These are phyloP conservation scores for Cercospora sp. DNA, from an alignment of 2,329 filamentous ascomycete genomes.

Conservation along the genomic window DNA sequence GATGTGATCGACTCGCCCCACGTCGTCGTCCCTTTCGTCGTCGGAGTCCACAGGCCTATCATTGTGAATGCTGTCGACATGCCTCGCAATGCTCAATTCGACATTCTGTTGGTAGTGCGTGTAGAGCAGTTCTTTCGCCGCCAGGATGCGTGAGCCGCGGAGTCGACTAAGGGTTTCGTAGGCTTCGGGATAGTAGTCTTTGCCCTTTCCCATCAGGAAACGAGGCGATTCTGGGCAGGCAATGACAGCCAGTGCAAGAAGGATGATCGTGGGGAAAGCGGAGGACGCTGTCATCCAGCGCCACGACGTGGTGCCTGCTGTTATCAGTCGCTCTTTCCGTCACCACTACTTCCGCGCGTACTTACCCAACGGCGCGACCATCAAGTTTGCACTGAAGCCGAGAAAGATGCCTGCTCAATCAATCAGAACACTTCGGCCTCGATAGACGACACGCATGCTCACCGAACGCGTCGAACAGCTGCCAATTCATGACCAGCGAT, in stretches of 20 bases:
- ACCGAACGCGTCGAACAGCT: constrained; percentile 37
- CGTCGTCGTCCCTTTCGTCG: constrained; percentile 1
- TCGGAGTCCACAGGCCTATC: neutral
- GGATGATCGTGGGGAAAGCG: constrained; percentile 31
- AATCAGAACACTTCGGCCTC: neutral
- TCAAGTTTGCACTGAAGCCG: constrained; percentile 34
- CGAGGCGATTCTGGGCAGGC: constrained; percentile 36
- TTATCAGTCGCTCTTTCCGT: neutral
- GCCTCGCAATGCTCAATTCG: constrained; percentile 17
- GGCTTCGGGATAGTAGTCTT: constrained; percentile 27
- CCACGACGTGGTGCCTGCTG: constrained; percentile 23
- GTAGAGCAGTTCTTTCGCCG: constrained; percentile 36
- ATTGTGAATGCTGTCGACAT: neutral
- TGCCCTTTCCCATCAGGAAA: constrained; percentile 29
- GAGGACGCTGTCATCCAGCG: constrained; percentile 35
- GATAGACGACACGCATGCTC: neutral
- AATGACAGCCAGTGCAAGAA: constrained; percentile 31
- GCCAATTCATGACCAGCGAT: constrained; percentile 38
- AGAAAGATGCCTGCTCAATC: constrained; percentile 28
- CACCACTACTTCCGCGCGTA: neutral
- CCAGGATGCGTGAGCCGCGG: constrained; percentile 31
- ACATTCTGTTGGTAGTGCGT: constrained; percentile 34
- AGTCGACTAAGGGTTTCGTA: constrained; percentile 31
- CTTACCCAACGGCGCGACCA: constrained; percentile 27
- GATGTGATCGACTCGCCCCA: neutral